phyloP scores from a whole-genome alignment of 441 rosid genomes.

The Corymbia citriodora region DNA sequence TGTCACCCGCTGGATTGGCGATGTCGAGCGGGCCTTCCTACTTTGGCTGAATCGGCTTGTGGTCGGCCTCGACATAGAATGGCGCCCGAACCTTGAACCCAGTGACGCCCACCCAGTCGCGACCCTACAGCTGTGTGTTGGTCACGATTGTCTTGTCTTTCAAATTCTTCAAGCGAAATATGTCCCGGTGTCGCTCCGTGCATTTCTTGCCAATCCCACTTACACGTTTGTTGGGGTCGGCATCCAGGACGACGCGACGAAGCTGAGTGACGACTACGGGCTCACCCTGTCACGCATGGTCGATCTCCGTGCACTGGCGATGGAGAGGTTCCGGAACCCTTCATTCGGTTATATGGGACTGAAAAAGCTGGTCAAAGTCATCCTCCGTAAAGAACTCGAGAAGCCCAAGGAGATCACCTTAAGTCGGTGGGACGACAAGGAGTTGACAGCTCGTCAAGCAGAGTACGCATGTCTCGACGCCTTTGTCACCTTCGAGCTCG shows the following conservation, averaged over 20 bases:
- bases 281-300: not conserved
- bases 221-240: conserved; percentile 5
- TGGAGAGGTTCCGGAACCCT: not conserved
- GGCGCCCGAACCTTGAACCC: not conserved
- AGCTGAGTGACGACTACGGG: not conserved
- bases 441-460: not conserved
- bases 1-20: not conserved
- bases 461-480: conserved; percentile 15
- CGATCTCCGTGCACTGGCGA: not conserved
- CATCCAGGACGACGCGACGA: not conserved
- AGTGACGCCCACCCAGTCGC: not conserved
- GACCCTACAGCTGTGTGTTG: conserved; percentile 1
- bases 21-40: not conserved
- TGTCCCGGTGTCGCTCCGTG: not conserved
- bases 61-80: conserved; percentile 9
- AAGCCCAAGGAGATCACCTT: conserved; percentile 1
- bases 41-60: not conserved
- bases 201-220: not conserved
- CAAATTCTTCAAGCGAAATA: not conserved
- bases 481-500: conserved; percentile 5
- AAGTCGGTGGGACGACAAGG: not conserved
- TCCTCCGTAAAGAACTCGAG: not conserved
- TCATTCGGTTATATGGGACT: not conserved
- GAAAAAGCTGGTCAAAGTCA: not conserved
- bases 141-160: not conserved